Conservation (phyloP, 352 stramenopile species). For the Blastocystis sp. region DNA sequence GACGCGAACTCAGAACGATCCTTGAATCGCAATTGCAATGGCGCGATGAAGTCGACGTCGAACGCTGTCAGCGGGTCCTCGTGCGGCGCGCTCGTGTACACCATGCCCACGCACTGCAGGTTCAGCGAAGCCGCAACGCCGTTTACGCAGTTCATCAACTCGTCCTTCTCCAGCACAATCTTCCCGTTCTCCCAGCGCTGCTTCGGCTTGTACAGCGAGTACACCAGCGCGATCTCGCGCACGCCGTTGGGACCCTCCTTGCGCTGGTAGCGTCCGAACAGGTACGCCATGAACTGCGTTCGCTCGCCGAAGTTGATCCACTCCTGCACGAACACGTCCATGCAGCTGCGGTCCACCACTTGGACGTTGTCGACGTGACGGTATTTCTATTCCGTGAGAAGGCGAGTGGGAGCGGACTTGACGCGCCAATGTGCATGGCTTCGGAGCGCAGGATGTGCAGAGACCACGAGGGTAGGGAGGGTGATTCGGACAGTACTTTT, state of each 20-base stretch:
- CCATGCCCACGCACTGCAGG: conserved; percentile 37
- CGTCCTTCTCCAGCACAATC: conserved; percentile 52
- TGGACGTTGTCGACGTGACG: conserved; percentile 70
- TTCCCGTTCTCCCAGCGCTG: conserved; percentile 27
- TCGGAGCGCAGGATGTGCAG: conserved; percentile 65
- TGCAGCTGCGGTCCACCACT: conserved; percentile 45
- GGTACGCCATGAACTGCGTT: conserved; percentile 33
- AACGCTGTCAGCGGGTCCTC: background rate
- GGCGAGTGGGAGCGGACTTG: conserved; percentile 21
- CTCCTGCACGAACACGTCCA: conserved; percentile 64
- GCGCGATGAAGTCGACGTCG: conserved; percentile 50
- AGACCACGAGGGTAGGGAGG: conserved; percentile 60
- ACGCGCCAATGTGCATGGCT: conserved; percentile 67
- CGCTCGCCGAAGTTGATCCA: conserved; percentile 52
- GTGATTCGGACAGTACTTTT: conserved; percentile 71
- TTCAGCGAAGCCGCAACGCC: background rate
- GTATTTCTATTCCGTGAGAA: conserved; percentile 52
- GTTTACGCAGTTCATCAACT: background rate
- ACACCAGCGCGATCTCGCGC: conserved; percentile 64
- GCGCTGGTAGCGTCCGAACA: conserved; percentile 56
- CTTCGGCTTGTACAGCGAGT: conserved; percentile 53
- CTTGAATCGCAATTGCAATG: conserved; percentile 19
- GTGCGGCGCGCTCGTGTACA: conserved; percentile 13
- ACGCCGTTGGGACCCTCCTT: conserved; percentile 4
- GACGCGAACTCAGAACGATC: conserved; percentile 39